Evolutionary conservation across 2,329 filamentous ascomycete genomes (phyloP), one percentile per base, ranked within the genome.

Genomic region (Simplicillium aogashimaense): DNA sequence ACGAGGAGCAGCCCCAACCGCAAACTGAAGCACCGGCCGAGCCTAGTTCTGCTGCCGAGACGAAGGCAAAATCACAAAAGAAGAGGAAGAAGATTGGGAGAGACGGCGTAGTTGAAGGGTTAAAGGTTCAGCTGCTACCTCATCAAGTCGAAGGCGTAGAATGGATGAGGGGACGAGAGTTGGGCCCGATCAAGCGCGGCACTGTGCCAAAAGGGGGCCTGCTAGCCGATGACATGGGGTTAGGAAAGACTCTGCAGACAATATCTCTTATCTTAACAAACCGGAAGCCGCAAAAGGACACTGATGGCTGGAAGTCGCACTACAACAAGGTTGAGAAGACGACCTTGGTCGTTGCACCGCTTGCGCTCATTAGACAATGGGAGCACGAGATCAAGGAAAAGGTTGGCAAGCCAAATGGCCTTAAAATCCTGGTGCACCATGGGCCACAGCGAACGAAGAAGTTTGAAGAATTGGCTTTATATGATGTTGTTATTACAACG

Each of bases 351-450:
- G 86, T 98, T 38, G 92, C 92, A 2, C 92, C 92, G 1, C 66
- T 98, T 25, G 90, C 92, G 7, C 70, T 98, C 35, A 97, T 98
- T 64, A 85, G 92, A 51, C 92, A 98, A 60, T 98, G 92, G 92
- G 92, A 98, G 62, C 70, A 81, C 1, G 92, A 98, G 59, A 87
- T 98, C 55, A 83, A 83, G 51, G 81, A 85, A 40, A 94, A 87
- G 57, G 79, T 97, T 31, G 66, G 75, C 35, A 67, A 70, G 29
- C 73, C 75, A 3, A 84, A 89, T 48, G 72, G 70, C 15, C 68
- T 97, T 37, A 81, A 80, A 47, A 88, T 97, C 4, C 81, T 83
- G 45, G 83, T 98, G 2, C 94, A 98, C 53, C 92, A 98, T 56
- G 92, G 92, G 0, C 78, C 88, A 1, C 81, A 81, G 45, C 79